Conservation (phyloP, 768 basidiomycete species). For the Calvatia gigantea region DNA sequence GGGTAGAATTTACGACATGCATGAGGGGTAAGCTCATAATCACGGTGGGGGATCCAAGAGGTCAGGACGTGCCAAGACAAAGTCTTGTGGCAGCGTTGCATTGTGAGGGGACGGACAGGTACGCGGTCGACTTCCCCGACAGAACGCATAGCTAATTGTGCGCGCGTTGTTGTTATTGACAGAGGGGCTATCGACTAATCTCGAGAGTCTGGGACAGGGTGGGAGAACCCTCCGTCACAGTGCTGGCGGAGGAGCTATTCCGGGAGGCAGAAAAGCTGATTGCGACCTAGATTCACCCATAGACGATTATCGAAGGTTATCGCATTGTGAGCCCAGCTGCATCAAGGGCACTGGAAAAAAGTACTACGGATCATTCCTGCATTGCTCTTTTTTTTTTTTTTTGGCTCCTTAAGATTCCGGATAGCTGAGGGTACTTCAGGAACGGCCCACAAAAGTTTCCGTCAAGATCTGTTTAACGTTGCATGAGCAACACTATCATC, state of each 20-base stretch:
- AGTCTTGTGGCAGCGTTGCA: too few relatives aligned
- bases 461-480: constrained; percentile 92
- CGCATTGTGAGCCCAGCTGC: constrained; percentile 87
- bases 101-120: too few relatives aligned
- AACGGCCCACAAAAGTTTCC: constrained; percentile 76
- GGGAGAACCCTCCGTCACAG: constrained; percentile 91
- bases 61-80: too few relatives aligned
- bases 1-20: too few relatives aligned
- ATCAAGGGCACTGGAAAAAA: constrained; percentile 75
- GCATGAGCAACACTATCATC: constrained; percentile 93
- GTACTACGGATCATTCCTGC: constrained; percentile 83
- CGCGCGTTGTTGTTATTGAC: constrained; percentile 98
- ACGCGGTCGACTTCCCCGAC: too few relatives aligned
- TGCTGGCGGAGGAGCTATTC: constrained; percentile 86
- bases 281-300: constrained; percentile 90
- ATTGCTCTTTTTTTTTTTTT: constrained; percentile 25
- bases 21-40: too few relatives aligned
- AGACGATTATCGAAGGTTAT: constrained; percentile 97
- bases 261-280: constrained; percentile 96
- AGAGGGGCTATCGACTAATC: constrained; percentile 94
- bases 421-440: constrained; percentile 31
- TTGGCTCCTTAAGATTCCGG: background rate
- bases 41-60: too few relatives aligned
- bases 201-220: constrained; percentile 99
- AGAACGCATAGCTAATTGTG: too few relatives aligned